Evolutionary conservation across 306 rosid genomes (phyloP), one percentile per base, ranked within the genome.

Genomic region (Vigna unguiculata): DNA sequence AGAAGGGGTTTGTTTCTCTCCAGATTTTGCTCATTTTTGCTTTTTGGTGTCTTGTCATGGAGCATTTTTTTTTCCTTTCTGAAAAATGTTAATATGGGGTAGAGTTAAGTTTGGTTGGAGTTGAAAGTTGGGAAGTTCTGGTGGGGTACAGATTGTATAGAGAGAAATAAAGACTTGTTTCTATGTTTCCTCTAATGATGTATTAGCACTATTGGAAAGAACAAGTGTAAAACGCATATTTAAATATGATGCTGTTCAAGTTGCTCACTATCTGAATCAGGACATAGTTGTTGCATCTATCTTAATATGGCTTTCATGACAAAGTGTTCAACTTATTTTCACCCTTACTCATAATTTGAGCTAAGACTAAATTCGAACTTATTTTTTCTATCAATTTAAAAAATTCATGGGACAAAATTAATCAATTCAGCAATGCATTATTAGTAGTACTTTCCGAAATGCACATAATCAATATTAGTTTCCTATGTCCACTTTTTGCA

Each of bases 111-210:
- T 55, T 76, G 82, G 85, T 47, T 76, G 34, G 80, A 76, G 80
- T 40, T 38, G 43, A 38, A 38, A 38, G 51, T 74, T 55, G 71
- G 60, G 11, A 80, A 71, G 70, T 60, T 65, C 54, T 57, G 75
- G 38, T 73, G 83, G 84, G 89, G 58, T 71, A 46, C 82, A 77
- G 85, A 55, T 82, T 90, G 96, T 92, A 92, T 4, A 79, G 83
- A 15, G 83, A 83, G 74, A 64, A 74, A 22, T 48, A 46, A 34
- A 54, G 45, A 69, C 83, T 77, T 48, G 48, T 73, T 54, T 69
- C 75, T 78, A 66, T 70, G 51, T 83, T 84, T 81, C 41, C 71
- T 76, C 62, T 64, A 21, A 55, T 82, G 82, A 55, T 82, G 82
- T 80, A 81, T 63, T 48, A 66, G 55, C 77, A 41, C 76, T 79